phyloP scores from a whole-genome alignment of 306 rosid genomes.

The Cicer pinnatifidum region DNA sequence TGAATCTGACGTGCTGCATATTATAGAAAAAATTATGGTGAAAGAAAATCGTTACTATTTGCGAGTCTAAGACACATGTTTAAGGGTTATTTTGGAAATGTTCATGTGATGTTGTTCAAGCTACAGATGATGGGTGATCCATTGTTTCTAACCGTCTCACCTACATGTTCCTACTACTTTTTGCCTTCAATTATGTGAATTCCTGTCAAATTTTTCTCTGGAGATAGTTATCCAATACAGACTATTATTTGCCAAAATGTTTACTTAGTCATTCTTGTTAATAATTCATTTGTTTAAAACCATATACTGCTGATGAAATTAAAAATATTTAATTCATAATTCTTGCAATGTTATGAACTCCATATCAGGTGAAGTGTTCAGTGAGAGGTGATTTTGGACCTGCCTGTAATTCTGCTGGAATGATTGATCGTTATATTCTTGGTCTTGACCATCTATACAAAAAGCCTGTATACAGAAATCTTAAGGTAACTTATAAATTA shows the following conservation, averaged over 20 bases:
- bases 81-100: constrained; percentile 8
- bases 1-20: constrained; percentile 15
- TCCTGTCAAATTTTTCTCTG: not conserved
- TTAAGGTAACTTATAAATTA: constrained; percentile 62
- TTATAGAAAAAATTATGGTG: constrained; percentile 11
- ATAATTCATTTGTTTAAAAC: not conserved
- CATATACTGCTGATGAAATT: constrained; percentile 7
- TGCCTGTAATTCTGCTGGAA: constrained; percentile 89
- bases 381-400: constrained; percentile 89
- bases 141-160: not conserved
- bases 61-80: not conserved
- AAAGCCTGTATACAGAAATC: constrained; percentile 84
- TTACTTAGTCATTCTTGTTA: not conserved
- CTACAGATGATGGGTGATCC: constrained; percentile 7
- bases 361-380: constrained; percentile 78
- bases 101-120: not conserved
- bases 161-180: not conserved
- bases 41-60: constrained; percentile 16
- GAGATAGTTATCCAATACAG: constrained; percentile 19
- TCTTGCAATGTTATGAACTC: constrained; percentile 45
- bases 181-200: constrained; percentile 26
- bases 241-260: constrained; percentile 14
- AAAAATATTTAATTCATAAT: constrained; percentile 23
- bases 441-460: constrained; percentile 74
- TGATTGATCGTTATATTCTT: constrained; percentile 85